A percentile compares a stretch with the other conserved stretches of the same genome.
phyloP scores from a whole-genome alignment of 2,329 filamentous ascomycete species.

The Trichoderma sp. region DNA sequence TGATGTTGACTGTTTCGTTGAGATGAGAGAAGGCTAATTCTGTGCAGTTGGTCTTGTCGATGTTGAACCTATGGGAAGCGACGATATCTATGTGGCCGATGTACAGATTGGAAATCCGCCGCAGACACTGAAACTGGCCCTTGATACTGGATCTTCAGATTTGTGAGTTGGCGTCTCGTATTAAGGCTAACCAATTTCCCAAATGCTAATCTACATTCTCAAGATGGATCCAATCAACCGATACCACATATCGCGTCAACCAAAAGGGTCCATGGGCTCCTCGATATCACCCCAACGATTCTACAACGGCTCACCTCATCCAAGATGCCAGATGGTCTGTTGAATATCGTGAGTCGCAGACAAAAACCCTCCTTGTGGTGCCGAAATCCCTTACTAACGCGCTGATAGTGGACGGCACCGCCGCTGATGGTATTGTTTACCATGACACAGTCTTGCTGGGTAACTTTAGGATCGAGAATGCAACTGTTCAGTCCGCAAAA shows the following conservation, averaged over 20 bases:
- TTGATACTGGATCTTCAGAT: slow-evolving; percentile 55
- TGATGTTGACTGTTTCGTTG: neutral
- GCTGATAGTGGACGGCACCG: slow-evolving; percentile 42
- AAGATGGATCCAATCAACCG: slow-evolving; percentile 54
- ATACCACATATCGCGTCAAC: slow-evolving; percentile 40
- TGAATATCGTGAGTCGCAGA: slow-evolving; percentile 42
- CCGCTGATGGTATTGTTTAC: slow-evolving; percentile 48
- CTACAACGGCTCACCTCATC: slow-evolving; percentile 42
- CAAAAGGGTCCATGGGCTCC: slow-evolving; percentile 36
- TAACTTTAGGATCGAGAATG: slow-evolving; percentile 41
- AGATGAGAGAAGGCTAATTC: neutral
- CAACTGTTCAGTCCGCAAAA: slow-evolving; percentile 49
- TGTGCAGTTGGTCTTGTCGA: slow-evolving; percentile 27
- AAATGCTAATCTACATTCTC: neutral
- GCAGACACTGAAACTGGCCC: slow-evolving; percentile 46
- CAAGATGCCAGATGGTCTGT: slow-evolving; percentile 47
- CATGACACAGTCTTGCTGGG: slow-evolving; percentile 49
- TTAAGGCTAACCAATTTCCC: neutral
- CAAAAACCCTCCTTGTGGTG: neutral
- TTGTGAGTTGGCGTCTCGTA: slow-evolving; percentile 52
- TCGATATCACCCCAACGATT: slow-evolving; percentile 44
- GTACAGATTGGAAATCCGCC: slow-evolving; percentile 47
- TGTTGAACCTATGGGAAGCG: slow-evolving; percentile 38
- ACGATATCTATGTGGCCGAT: slow-evolving; percentile 44
- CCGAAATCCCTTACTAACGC: neutral